A percentile compares a stretch with the other conserved stretches of the same genome.
These are phyloP conservation scores for Bimuria novae-zelandiae DNA, from an alignment of 2,329 filamentous ascomycete species.

Conservation along the genomic window DNA sequence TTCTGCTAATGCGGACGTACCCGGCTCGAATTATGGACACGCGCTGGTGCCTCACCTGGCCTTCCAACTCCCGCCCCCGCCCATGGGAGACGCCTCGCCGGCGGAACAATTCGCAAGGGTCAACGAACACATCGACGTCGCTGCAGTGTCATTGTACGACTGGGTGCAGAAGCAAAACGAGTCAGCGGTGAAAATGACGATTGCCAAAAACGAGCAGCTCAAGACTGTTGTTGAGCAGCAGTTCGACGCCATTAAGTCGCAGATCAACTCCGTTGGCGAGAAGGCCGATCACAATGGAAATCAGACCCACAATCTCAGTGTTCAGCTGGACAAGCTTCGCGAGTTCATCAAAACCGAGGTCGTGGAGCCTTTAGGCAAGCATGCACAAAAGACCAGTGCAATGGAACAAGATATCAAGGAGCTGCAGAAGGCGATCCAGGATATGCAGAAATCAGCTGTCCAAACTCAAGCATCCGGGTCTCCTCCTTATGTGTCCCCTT, in stretches of 20 bases:
- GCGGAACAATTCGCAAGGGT: conserved; percentile 43
- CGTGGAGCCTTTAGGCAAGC: conserved; percentile 25
- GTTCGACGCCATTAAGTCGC: conserved; percentile 31
- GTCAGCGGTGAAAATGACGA: conserved; percentile 14
- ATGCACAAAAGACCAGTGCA: conserved; percentile 28
- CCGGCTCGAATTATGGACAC: not conserved
- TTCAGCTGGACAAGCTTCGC: conserved; percentile 33
- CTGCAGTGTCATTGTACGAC: conserved; percentile 35
- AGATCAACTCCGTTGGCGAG: conserved; percentile 29
- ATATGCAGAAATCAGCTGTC: conserved; percentile 30
- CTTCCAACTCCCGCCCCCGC: not conserved
- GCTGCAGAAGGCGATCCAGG: conserved; percentile 29
- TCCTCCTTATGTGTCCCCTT: conserved; percentile 13
- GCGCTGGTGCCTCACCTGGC: no score
- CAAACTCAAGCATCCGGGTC: conserved; percentile 15
- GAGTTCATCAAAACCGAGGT: conserved; percentile 34
- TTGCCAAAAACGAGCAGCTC: conserved; percentile 27
- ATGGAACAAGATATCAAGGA: conserved; percentile 33
- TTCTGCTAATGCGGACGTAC: not conserved
- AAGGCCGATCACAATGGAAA: conserved; percentile 24
- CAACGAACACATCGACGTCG: conserved; percentile 43
- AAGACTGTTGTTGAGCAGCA: conserved; percentile 24
- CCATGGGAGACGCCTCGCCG: conserved; percentile 14
- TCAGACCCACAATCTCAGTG: conserved; percentile 25
- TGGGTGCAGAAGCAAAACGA: conserved; percentile 21